Evolutionary conservation across 2,329 filamentous ascomycete genomes (phyloP).

Genomic region (Penicillium sp.): DNA sequence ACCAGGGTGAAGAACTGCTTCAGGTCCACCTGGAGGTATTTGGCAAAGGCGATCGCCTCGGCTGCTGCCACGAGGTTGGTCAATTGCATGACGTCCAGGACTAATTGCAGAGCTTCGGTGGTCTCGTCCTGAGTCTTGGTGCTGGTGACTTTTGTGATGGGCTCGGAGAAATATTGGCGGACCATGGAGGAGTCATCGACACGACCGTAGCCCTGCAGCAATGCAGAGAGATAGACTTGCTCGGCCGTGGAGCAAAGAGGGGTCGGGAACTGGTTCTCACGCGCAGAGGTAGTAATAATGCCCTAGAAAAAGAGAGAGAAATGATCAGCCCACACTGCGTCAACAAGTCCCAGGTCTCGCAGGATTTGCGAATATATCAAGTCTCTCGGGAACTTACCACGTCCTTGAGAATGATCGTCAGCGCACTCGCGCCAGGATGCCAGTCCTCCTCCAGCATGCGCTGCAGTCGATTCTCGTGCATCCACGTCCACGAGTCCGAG

Average conservation of each 20-base stretch:
- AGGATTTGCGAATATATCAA: too few species aligned
- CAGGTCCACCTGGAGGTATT: constrained; percentile 41
- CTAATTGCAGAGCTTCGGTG: constrained; percentile 35
- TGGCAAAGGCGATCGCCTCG: constrained; percentile 45
- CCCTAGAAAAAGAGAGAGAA: constrained; percentile 29
- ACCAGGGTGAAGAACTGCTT: constrained; percentile 44
- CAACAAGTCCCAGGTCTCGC: too few species aligned
- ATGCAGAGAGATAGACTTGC: constrained; percentile 57
- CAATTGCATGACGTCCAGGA: constrained; percentile 40
- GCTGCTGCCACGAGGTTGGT: constrained; percentile 47
- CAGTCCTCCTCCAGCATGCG: constrained; percentile 50
- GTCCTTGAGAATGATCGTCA: constrained; percentile 58
- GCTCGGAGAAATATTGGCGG: constrained; percentile 45
- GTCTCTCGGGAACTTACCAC: constrained; percentile 26
- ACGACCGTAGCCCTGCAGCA: constrained; percentile 52
- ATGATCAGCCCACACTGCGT: background rate
- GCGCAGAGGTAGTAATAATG: constrained; percentile 63
- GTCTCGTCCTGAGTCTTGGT: constrained; percentile 29
- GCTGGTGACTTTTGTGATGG: constrained; percentile 36
- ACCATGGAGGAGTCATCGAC: constrained; percentile 54
- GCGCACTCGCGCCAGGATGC: constrained; percentile 52
- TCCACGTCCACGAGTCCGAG: constrained; percentile 54
- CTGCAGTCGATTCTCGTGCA: constrained; percentile 55
- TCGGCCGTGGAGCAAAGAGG: constrained; percentile 59
- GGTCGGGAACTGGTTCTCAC: constrained; percentile 52